phyloP scores from a whole-genome alignment of 257 asterid genomes.

The Solanum clarkiae region DNA sequence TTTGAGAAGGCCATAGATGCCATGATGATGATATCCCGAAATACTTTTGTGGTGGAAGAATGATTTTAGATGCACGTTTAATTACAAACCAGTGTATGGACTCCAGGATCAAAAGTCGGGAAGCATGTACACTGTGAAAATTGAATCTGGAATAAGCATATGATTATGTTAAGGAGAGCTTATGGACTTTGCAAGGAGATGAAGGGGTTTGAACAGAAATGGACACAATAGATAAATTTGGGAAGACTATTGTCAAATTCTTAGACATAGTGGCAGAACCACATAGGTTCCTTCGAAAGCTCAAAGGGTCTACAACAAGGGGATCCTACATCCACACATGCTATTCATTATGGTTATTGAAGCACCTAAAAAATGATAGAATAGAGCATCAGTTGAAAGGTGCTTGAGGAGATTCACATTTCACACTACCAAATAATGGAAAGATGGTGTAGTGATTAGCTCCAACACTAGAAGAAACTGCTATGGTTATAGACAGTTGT shows the following conservation, averaged over 20 bases:
- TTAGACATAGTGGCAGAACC: neutral
- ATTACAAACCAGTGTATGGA: neutral
- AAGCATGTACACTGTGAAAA: neutral
- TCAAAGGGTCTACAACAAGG: neutral
- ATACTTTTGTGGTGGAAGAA: neutral
- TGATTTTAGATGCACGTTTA: neutral
- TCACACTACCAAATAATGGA: neutral
- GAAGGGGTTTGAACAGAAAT: neutral
- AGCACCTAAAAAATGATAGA: neutral
- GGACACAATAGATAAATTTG: neutral
- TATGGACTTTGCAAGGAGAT: neutral
- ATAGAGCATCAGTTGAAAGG: neutral
- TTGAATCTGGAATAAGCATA: neutral
- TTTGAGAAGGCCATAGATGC: neutral
- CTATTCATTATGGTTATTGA: neutral
- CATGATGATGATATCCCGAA: neutral
- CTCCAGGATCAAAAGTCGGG: neutral
- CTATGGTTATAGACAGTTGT: neutral
- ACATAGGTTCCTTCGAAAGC: neutral
- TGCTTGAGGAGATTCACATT: neutral
- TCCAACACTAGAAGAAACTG: neutral
- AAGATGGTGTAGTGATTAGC: neutral
- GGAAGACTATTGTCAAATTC: neutral
- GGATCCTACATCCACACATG: neutral
- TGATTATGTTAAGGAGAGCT: neutral